Percentiles rank a stretch among this genome's conserved stretches.
phyloP scores from a whole-genome alignment of 2,329 filamentous ascomycete genomes.

The Alternaria ventricosa region DNA sequence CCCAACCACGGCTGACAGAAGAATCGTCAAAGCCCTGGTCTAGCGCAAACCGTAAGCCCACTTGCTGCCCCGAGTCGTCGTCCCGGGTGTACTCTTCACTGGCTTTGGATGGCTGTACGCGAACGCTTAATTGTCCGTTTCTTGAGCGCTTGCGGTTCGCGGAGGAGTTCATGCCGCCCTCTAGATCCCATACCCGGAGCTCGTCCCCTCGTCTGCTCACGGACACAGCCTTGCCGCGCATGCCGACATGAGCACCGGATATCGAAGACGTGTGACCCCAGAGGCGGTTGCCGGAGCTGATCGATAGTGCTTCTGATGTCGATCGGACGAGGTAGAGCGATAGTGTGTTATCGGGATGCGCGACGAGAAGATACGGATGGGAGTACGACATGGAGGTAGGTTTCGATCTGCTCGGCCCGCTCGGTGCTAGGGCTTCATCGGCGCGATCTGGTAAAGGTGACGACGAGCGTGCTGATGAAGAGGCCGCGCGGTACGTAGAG shows the following conservation, averaged over 20 bases:
- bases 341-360: conserved; percentile 86
- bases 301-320: conserved; percentile 66
- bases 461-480: conserved; percentile 35
- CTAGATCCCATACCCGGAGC: conserved; percentile 84
- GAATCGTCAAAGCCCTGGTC: conserved; percentile 48
- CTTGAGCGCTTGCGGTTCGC: conserved; percentile 50
- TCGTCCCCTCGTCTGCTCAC: conserved; percentile 76
- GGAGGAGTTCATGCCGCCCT: conserved; percentile 67
- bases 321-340: conserved; percentile 83
- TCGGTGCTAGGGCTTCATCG: conserved; percentile 27
- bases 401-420: conserved; percentile 40
- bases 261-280: conserved; percentile 95
- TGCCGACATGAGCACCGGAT: conserved; percentile 82
- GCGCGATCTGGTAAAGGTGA: conserved; percentile 33
- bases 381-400: conserved; percentile 61
- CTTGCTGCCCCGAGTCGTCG: conserved; percentile 30
- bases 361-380: conserved; percentile 85
- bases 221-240: conserved; percentile 87
- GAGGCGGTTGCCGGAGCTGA: conserved; percentile 76
- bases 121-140: conserved; percentile 60
- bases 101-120: conserved; percentile 54
- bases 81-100: conserved; percentile 21
- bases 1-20: conserved; percentile 65
- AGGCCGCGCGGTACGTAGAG: conserved; percentile 34
- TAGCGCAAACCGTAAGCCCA: conserved; percentile 45